Percentiles rank a stretch among this genome's conserved stretches.
These are phyloP conservation scores for Beauveria caledonica DNA, from an alignment of 2,329 filamentous ascomycete genomes.

Conservation along the genomic window DNA sequence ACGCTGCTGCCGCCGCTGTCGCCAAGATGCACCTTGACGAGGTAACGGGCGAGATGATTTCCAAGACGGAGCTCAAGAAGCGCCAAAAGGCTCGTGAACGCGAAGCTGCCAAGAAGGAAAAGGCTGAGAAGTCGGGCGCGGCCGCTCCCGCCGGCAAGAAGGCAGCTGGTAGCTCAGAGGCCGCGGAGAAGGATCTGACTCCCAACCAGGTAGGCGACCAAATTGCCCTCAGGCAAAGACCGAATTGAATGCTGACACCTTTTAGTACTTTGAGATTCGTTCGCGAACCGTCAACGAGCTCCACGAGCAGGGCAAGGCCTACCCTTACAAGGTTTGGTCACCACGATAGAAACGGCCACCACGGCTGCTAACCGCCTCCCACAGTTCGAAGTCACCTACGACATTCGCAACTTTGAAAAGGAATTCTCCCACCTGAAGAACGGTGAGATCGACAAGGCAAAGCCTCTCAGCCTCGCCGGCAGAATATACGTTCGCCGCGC, in stretches of 20 bases:
- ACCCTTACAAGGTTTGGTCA: conserved; percentile 64
- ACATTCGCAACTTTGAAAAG: conserved; percentile 69
- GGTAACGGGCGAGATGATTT: conserved; percentile 80
- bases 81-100: conserved; percentile 83
- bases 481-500: conserved; percentile 84
- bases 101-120: conserved; percentile 83
- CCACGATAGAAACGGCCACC: neutral
- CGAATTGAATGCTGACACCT: neutral
- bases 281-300: conserved; percentile 59
- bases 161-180: conserved; percentile 47
- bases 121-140: conserved; percentile 68
- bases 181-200: conserved; percentile 46
- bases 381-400: conserved; percentile 72
- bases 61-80: conserved; percentile 89
- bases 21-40: conserved; percentile 81
- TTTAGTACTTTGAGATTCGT: conserved; percentile 84
- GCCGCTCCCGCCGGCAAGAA: conserved; percentile 45
- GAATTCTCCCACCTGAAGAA: conserved; percentile 78
- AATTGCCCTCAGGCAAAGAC: no score
- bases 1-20: conserved; percentile 47
- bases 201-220: conserved; percentile 38
- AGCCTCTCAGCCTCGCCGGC: conserved; percentile 68
- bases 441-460: conserved; percentile 71
- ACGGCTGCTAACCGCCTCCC: neutral
- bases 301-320: conserved; percentile 39